A percentile compares a stretch with the other conserved stretches of the same genome.
phyloP scores from a whole-genome alignment of 2,329 filamentous ascomycete species.

The Phialophora expanda region DNA sequence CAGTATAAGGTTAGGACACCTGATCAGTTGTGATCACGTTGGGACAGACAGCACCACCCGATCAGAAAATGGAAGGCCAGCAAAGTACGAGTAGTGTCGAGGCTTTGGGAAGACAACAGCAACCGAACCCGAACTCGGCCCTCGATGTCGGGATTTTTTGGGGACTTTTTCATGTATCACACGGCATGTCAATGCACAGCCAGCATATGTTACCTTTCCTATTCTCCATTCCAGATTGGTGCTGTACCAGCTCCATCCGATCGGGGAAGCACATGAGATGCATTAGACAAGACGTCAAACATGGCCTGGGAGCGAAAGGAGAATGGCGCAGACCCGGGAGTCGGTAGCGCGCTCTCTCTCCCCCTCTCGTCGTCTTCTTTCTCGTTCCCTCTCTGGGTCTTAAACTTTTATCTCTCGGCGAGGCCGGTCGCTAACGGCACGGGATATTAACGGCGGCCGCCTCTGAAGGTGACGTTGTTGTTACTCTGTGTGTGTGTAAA shows the following conservation, averaged over 20 bases:
- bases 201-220: neutral
- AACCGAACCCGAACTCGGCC: neutral
- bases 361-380: too few relatives aligned
- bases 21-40: neutral
- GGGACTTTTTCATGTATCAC: neutral
- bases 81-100: neutral
- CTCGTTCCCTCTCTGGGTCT: neutral
- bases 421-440: neutral
- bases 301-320: neutral
- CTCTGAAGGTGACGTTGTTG: neutral
- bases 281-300: constrained; percentile 3
- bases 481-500: too few relatives aligned
- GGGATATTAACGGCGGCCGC: neutral
- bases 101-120: neutral
- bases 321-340: neutral
- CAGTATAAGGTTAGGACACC: neutral
- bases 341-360: too few relatives aligned
- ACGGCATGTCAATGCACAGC: neutral
- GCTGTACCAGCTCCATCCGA: neutral
- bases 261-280: neutral
- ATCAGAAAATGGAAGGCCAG: neutral
- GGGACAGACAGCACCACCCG: neutral
- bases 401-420: neutral
- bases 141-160: neutral
- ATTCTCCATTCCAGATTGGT: neutral